Evolutionary conservation across 257 asterid species (phyloP), one percentile per base, ranked within the genome.

Genomic region (Phtheirospermum japonicum): DNA sequence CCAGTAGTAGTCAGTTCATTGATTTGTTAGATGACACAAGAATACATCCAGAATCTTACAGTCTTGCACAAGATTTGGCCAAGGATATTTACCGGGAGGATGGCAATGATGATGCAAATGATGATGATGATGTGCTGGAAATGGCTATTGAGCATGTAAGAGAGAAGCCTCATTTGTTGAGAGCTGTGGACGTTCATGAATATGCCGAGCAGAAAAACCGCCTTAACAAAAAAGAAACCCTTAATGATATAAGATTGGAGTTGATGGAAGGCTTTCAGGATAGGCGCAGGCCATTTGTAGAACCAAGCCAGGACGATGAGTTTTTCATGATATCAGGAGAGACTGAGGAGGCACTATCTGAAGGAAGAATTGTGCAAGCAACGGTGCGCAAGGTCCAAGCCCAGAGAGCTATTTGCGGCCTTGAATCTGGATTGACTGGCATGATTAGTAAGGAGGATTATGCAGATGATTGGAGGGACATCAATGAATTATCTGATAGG

Each of bases 11-110:
- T 76, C 95, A 87, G 64, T 86, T 84, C 66, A 82, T 92, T 28
- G 99, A 92, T 73, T 74, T 89, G 69, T 72, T 92, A 72, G 99
- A 92, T 68, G 96, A 92, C 78, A 92, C 99, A 45, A 83, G 99
- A 78, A 89, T 92, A 68, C 95, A 92, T 58, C 99, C 99, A 2
- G 97, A 89, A 72, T 92, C 96, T 6, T 92, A 92, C 73, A 73
- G 76, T 65, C 95, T 88, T 61, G 97, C 97, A 9, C 89, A 86
- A 65, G 95, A 86, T 61, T 75, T 92, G 65, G 99, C 99, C 58
- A 92, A 92, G 82, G 95, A 89, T 85, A 84, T 89, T 61, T 92
- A 82, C 70, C 84, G 70, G 28, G 87, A 75, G 76, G 90, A 86
- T 74, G 86, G 76, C 9, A 83, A 84, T 55, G 94, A 84, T 60